Percentiles rank a stretch among this genome's conserved stretches.
These are phyloP conservation scores for Colletotrichum orchidophilum DNA, from an alignment of 2,329 filamentous ascomycete genomes.

Conservation along the genomic window DNA sequence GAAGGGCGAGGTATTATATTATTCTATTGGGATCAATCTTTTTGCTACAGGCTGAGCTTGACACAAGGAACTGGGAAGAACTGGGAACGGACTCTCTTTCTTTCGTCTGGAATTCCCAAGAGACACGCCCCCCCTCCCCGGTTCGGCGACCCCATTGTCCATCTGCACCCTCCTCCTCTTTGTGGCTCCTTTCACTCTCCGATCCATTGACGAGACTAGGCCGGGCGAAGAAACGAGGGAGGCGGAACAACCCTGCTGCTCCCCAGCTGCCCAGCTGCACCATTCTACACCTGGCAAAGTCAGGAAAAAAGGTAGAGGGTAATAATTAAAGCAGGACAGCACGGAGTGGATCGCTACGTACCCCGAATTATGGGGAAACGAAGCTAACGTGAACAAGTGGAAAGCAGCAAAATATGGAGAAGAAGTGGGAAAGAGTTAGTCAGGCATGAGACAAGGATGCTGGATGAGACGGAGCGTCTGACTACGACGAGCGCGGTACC, in stretches of 20 bases:
- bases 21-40: conserved; percentile 29
- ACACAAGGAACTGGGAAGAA: neutral
- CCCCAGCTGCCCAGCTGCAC: neutral
- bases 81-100: conserved; percentile 32
- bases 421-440: conserved; percentile 20
- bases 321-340: conserved; percentile 23
- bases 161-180: neutral
- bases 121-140: conserved; percentile 24
- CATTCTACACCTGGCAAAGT: conserved; percentile 22
- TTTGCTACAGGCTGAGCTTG: conserved; percentile 10
- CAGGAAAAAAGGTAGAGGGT: conserved; percentile 1
- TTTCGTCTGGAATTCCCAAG: conserved; percentile 33
- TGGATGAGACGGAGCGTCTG: conserved; percentile 18
- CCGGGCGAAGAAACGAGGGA: conserved; percentile 10
- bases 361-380: conserved; percentile 30
- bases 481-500: neutral
- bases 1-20: conserved; percentile 27
- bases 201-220: conserved; percentile 28
- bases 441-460: conserved; percentile 22
- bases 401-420: conserved; percentile 22
- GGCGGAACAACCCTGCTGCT: neutral
- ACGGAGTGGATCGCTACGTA: conserved; percentile 2
- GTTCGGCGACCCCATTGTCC: neutral
- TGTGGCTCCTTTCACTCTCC: conserved; percentile 10
- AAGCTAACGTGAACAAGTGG: conserved; percentile 6